Evolutionary conservation across 1,139 yeast species (phyloP), one percentile per base, ranked within the genome.

Genomic region (Lodderomyces pseudojiufengensis): DNA sequence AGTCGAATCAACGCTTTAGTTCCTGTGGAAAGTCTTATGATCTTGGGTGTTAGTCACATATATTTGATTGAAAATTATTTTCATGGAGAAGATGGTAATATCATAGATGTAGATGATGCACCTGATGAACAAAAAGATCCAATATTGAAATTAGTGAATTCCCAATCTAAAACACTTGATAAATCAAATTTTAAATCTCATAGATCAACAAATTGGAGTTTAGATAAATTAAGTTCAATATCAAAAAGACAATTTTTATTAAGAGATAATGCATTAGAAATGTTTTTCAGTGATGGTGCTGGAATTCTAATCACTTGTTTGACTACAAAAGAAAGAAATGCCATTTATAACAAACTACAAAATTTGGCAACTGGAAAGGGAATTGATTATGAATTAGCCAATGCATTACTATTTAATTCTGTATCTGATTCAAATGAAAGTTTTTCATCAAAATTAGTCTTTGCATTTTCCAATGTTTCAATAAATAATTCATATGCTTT

Each of bases 221-320:
- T 80, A 23, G 65, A 66, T 5, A 73, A 71, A 31, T 54, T 86
- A 24, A 73, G 78, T 3, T 76, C 83, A 8, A 73, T 82, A 16
- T 78, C 86, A 3, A 84, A 81, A 47, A 62, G 95, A 33, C 87
- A 83, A 31, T 86, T 85, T 49, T 55, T 86, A 16, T 63, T 85
- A 14, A 61, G 95, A 38, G 94, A 85, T 54, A 84, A 82, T 36
- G 95, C 90, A 0, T 52, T 85, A 29, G 96, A 86, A 50, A 60
- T 85, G 54, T 80, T 84, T 46, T 84, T 84, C 54, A 70, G 71
- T 22, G 80, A 82, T 54, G 95, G 94, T 0, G 75, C 80, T 3
- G 80, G 84, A 45, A 67, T 80, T 25, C 57, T 83, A 39, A 63
- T 80, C 3, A 83, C 88, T 0, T 75, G 83, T 33, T 57, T 72